These are phyloP conservation scores for Solanum etuberosum DNA, from an alignment of 257 asterid species.

Conservation along the genomic window DNA sequence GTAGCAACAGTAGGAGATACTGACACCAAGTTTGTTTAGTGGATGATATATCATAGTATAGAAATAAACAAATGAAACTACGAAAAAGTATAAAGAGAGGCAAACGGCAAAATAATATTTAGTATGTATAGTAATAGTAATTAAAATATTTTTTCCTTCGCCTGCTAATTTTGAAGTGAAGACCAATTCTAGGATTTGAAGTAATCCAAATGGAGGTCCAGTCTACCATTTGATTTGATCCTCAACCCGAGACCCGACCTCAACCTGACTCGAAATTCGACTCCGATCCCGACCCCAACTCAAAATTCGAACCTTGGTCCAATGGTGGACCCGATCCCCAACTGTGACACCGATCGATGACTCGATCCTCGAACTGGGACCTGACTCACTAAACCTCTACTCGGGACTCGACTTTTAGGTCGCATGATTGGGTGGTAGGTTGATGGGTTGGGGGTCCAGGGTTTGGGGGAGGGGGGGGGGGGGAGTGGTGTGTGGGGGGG, in stretches of 20 bases:
- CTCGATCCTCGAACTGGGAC: no score
- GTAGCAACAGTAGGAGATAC: neutral
- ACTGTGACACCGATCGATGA: neutral
- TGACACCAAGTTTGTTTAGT: neutral
- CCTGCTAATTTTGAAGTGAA: neutral
- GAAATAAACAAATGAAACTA: neutral
- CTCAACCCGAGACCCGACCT: no score
- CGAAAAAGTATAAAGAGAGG: neutral
- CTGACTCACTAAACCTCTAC: no score
- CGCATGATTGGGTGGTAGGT: no score
- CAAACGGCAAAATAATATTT: neutral
- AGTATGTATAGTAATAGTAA: neutral
- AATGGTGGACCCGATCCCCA: neutral
- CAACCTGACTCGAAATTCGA: no score
- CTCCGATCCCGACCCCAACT: no score
- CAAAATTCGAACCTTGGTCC: no score
- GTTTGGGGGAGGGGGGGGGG: no score
- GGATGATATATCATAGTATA: neutral
- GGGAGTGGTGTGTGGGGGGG: no score
- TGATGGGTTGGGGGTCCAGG: no score
- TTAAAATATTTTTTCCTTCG: no score
- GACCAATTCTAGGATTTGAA: neutral
- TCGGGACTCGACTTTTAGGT: no score
- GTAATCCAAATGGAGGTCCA: neutral
- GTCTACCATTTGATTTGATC: neutral